A percentile compares a stretch with the other conserved stretches of the same genome.
These are phyloP conservation scores for Suillus fuscotomentosus DNA, from an alignment of 768 basidiomycete genomes.

Conservation along the genomic window DNA sequence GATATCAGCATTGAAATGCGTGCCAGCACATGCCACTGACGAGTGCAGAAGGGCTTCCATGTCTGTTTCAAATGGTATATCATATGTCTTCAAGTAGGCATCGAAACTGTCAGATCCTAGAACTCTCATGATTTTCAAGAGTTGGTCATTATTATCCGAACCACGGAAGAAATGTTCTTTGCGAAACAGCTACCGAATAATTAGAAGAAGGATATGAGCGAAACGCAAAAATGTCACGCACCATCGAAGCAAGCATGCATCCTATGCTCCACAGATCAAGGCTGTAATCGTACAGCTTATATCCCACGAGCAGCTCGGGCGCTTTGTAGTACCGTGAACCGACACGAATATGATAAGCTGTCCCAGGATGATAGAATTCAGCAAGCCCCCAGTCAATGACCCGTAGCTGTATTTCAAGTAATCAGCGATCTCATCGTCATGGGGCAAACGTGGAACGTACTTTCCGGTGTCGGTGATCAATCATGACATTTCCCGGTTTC, in stretches of 20 bases:
- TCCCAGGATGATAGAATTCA: conserved; percentile 72
- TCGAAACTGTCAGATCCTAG: conserved; percentile 69
- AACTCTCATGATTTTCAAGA: conserved; percentile 67
- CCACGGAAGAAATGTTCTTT: conserved; percentile 78
- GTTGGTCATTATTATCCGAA: conserved; percentile 70
- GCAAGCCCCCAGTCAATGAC: conserved; percentile 79
- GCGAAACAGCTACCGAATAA: conserved; percentile 54
- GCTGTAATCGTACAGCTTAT: conserved; percentile 70
- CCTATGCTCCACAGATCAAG: conserved; percentile 74
- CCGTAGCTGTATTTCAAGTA: conserved; percentile 36
- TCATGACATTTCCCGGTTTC: conserved; percentile 74
- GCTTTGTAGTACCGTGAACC: conserved; percentile 74
- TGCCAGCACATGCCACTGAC: conserved; percentile 27
- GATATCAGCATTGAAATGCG: conserved; percentile 2
- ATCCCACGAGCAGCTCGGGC: conserved; percentile 69
- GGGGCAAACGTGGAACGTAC: conserved; percentile 30
- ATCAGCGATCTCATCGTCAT: neutral
- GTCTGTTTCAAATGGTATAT: conserved; percentile 66
- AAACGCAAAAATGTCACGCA: conserved; percentile 28
- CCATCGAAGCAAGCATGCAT: conserved; percentile 76
- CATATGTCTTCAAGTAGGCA: conserved; percentile 55
- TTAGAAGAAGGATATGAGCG: neutral
- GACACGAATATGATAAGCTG: conserved; percentile 71
- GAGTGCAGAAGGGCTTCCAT: conserved; percentile 53
- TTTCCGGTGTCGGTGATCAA: conserved; percentile 61